Percentiles rank a stretch among this genome's conserved stretches.
Conservation (phyloP, 805 yeast species). For the Candida adriatica region DNA sequence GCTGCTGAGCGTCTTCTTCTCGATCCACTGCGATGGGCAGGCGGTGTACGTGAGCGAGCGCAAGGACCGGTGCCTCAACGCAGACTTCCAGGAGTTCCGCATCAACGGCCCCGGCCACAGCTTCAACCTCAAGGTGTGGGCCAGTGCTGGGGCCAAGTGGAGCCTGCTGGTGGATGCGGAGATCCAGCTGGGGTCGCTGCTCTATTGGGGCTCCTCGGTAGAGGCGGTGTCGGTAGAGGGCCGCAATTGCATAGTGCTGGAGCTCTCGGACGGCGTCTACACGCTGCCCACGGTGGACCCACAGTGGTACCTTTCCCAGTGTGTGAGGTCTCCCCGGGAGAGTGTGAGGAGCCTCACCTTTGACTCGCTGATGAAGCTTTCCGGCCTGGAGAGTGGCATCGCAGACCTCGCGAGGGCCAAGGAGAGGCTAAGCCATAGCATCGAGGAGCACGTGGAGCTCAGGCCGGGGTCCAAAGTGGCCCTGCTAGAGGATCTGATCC, state of each 20-base stretch:
- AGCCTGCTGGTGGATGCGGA: slow-evolving; percentile 2
- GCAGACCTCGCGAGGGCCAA: slow-evolving; percentile 26
- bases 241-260: slow-evolving; percentile 7
- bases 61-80: slow-evolving; percentile 22
- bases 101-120: slow-evolving; percentile 4
- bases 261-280: slow-evolving; percentile 12
- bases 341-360: slow-evolving; percentile 23
- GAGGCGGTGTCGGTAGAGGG: slow-evolving; percentile 1
- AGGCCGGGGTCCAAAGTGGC: slow-evolving; percentile 4
- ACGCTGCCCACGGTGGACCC: slow-evolving; percentile 10
- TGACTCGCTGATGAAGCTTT: slow-evolving; percentile 36
- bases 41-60: slow-evolving; percentile 31
- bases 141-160: slow-evolving; percentile 10
- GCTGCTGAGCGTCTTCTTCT: slow-evolving; percentile 30
- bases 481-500: slow-evolving; percentile 5
- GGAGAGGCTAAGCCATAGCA: slow-evolving; percentile 7
- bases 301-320: slow-evolving; percentile 7
- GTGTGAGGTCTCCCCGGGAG: no score
- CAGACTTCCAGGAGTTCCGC: slow-evolving; percentile 25
- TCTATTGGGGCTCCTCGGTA: slow-evolving; percentile 2
- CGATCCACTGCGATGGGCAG: slow-evolving; percentile 26
- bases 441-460: slow-evolving; percentile 6
- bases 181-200: slow-evolving; percentile 6
- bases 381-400: slow-evolving; percentile 30
- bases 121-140: slow-evolving; percentile 12